Conservation (phyloP, 805 yeast genomes). For the Isabelozyma pseudorhagii region DNA sequence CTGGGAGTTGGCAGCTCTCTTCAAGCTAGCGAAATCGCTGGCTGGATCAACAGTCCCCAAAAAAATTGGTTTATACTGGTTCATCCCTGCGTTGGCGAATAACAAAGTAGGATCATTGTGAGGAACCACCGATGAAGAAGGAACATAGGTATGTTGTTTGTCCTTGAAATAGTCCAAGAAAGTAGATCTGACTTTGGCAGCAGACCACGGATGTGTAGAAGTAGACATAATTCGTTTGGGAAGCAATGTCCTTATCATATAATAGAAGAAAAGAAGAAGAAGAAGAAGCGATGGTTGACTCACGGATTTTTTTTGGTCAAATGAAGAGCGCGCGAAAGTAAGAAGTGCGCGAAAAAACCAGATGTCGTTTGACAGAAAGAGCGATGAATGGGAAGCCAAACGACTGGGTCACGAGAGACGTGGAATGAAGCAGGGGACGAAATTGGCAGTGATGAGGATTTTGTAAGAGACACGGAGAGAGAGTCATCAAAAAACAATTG, state of each 20-base stretch:
- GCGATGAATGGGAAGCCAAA: no score
- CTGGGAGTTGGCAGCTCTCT: constrained; percentile 92
- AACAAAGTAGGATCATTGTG: constrained; percentile 96
- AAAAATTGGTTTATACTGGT: constrained; percentile 96
- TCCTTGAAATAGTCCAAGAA: constrained; percentile 77
- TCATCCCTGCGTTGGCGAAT: constrained; percentile 99
- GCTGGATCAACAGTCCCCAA: constrained; percentile 96
- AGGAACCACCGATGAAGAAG: constrained; percentile 94
- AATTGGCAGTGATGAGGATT: no score
- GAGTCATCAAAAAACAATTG: no score
- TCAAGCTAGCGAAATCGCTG: constrained; percentile 77
- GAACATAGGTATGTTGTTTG: constrained; percentile 72
- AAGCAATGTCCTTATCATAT: constrained; percentile 12
- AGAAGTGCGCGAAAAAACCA: no score
- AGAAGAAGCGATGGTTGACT: background rate
- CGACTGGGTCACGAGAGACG: no score
- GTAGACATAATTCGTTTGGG: constrained; percentile 18
- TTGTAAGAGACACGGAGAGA: no score
- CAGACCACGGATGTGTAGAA: constrained; percentile 34
- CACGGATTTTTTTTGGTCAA: background rate
- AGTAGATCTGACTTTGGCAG: constrained; percentile 69
- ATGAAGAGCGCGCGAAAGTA: background rate
- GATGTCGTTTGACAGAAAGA: no score
- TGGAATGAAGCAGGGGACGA: no score
- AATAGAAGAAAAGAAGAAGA: background rate